phyloP scores from a whole-genome alignment of 257 asterid genomes.

The Anisodus tanguticus region DNA sequence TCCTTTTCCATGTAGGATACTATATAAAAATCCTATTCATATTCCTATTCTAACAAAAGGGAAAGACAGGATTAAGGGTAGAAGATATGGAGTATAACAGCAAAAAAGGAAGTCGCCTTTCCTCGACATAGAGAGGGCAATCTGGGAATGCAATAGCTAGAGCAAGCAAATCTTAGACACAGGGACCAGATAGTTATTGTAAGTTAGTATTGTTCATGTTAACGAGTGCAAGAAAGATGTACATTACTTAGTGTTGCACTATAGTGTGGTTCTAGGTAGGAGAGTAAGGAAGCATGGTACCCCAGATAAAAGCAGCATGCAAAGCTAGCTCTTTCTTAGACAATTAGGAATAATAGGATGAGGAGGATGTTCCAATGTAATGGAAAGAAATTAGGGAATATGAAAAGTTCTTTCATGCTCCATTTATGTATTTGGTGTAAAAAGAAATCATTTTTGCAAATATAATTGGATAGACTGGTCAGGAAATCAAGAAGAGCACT shows the following conservation, averaged over 20 bases:
- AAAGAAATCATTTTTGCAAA: neutral
- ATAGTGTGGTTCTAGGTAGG: neutral
- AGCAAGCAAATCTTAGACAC: constrained; percentile 12
- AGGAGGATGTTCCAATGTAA: constrained; percentile 23
- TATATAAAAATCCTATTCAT: no score
- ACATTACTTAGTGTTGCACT: constrained; percentile 1
- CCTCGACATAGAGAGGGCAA: neutral
- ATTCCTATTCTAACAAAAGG: neutral
- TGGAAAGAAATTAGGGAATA: constrained; percentile 2
- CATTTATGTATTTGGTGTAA: constrained; percentile 3
- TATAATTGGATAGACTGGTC: neutral
- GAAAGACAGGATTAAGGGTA: neutral
- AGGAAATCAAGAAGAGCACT: constrained; percentile 20
- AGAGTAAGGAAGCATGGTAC: neutral
- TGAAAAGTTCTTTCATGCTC: constrained; percentile 2
- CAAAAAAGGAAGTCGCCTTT: neutral
- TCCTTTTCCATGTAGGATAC: no score
- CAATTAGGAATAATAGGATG: neutral
- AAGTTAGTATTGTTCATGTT: neutral
- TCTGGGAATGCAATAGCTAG: neutral
- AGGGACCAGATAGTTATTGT: neutral
- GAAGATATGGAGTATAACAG: neutral
- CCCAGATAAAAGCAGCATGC: neutral
- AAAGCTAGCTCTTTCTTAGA: neutral
- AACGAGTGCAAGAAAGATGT: constrained; percentile 24